Base-by-base conservation (phyloP, 768 basidiomycete species). In the Strobilomyces echinocephalus region DNA sequence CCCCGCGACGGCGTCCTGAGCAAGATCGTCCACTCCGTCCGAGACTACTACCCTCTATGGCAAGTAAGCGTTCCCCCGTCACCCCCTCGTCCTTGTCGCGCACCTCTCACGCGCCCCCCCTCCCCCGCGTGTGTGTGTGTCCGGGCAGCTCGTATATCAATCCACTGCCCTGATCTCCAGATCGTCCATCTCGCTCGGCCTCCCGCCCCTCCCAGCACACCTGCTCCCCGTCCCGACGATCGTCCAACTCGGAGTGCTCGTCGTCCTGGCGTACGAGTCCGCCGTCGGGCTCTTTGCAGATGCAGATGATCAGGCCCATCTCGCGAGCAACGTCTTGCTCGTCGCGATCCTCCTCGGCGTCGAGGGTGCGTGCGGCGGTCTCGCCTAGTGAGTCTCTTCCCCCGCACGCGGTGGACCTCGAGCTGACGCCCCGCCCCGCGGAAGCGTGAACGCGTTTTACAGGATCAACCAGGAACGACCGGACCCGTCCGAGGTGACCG, bases 21-120 rank as follows among this genome's bases (percentile, higher is more conserved):
- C 64, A 81, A 78, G 64, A 78, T 97, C 54, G 90, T 98, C 52
- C 83, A 89, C 62, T 84, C 82, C 1, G 77, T 93, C 18, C 79
- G 92, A 35, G 95, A 97, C 64, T 98, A 94, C 67, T 97, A 97
- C 71, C 94, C 94, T 2, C 79, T 95, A 38, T 97, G 93, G 90
- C 91, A 92, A 84, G 89, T 87, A 56, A 24, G 12, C 36, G 1
- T 6, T n/a, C n/a, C 63, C 57, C 44, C 53, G 24, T 24, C 53
- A 16, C 46, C 26, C 46, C 14, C 15, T 21, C 49, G 16, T 50
- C 52, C 33, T 21, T 18, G 46, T 49, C 6, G 24, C 51, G 52
- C 31, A 55, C 44, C 34, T 26, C 41, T 24, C 39, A 47, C 18
- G 4, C 43, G 34, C n/a, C n/a, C n/a, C n/a, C n/a, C n/a, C n/a